Percentiles rank a stretch among this genome's conserved stretches.
These are phyloP conservation scores for Borovskyia barvae DNA, from an alignment of 208 protist species.

Conservation along the genomic window DNA sequence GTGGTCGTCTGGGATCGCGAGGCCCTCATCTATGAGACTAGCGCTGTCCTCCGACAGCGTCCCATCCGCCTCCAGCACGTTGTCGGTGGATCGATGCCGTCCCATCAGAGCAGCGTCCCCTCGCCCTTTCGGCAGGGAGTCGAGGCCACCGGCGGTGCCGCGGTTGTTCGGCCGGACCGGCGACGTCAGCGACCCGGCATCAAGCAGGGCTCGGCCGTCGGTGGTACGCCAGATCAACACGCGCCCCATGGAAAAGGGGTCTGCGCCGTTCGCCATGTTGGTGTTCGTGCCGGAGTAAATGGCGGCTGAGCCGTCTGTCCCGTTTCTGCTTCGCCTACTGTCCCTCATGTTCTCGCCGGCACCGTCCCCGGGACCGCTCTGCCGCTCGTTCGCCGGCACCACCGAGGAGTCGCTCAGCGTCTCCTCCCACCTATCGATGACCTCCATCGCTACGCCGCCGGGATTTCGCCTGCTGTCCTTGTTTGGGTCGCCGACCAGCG, in stretches of 20 bases:
- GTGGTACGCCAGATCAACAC: slow-evolving; percentile 34
- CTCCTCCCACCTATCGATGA: neutral
- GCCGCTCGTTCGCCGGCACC: neutral
- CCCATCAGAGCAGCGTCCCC: neutral
- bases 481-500: too few species aligned
- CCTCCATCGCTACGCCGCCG: neutral
- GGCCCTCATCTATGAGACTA: too few species aligned
- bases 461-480: too few species aligned
- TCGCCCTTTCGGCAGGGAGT: neutral
- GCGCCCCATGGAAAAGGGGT: slow-evolving; percentile 26
- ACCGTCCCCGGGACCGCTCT: neutral
- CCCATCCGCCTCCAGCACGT: too few species aligned
- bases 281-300: neutral
- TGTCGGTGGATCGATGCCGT: too few species aligned
- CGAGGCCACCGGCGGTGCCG: neutral
- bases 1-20: neutral
- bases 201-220: slow-evolving; percentile 32
- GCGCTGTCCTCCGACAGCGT: too few species aligned
- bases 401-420: neutral
- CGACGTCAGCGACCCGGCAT: neutral
- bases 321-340: too few species aligned
- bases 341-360: neutral
- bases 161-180: neutral
- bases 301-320: neutral
- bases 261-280: neutral